A percentile compares a stretch with the other conserved stretches of the same genome.
Evolutionary conservation across 164 flowering plant species (phyloP).

Genomic region (Stephania japonica): DNA sequence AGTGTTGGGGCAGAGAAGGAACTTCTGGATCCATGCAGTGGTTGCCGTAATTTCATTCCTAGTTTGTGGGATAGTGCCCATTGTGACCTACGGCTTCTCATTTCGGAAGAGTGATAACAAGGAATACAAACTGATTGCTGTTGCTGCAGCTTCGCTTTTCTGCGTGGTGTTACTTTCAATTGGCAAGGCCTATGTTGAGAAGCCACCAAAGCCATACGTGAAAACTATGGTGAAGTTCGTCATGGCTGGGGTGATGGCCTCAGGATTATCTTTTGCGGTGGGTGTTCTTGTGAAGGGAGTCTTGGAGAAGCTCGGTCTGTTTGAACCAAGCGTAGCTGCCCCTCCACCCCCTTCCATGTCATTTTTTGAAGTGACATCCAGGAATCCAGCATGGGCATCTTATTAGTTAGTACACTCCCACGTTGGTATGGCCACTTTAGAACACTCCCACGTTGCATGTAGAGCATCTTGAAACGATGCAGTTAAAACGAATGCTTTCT

Average conservation of each 20-base stretch:
- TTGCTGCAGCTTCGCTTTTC: constrained; percentile 38
- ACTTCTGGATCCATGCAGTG: constrained; percentile 40
- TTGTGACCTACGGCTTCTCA: constrained; percentile 41
- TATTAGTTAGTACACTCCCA: constrained; percentile 1
- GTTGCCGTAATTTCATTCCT: constrained; percentile 51
- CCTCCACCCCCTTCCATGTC: constrained; percentile 2
- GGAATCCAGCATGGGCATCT: constrained; percentile 11
- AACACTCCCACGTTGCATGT: neutral
- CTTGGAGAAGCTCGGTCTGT: constrained; percentile 19
- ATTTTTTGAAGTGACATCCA: constrained; percentile 2
- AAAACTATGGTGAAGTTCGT: constrained; percentile 26
- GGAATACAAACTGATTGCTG: constrained; percentile 37
- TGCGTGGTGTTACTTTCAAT: constrained; percentile 41
- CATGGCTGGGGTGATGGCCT: constrained; percentile 19
- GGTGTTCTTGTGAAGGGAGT: constrained; percentile 27
- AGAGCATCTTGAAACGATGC: neutral
- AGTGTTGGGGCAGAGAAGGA: constrained; percentile 46
- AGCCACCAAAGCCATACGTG: constrained; percentile 23
- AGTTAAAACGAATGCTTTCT: neutral
- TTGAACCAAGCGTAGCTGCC: constrained; percentile 7
- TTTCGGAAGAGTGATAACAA: constrained; percentile 31
- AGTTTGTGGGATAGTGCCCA: constrained; percentile 48
- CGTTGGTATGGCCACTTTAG: neutral
- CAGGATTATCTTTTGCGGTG: constrained; percentile 30
- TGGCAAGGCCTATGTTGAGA: constrained; percentile 28